These are phyloP conservation scores for Ophiognomonia clavigignenti-juglandacearum DNA, from an alignment of 2,329 filamentous ascomycete genomes.

Conservation along the genomic window DNA sequence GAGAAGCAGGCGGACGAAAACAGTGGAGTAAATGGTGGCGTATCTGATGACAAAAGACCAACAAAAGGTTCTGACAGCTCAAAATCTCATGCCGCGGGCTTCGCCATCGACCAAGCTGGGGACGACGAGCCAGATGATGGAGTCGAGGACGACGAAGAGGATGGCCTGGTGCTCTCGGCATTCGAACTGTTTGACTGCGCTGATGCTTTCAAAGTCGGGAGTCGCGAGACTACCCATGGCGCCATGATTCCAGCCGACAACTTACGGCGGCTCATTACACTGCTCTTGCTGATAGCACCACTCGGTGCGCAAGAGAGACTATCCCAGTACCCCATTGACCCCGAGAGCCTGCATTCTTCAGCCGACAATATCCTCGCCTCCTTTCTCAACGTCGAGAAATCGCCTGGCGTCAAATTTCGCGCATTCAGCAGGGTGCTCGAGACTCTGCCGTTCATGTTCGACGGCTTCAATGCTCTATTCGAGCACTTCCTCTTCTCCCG, in stretches of 20 bases:
- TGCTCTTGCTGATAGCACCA: conserved; percentile 63
- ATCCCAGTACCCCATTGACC: conserved; percentile 52
- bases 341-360: conserved; percentile 54
- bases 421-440: conserved; percentile 57
- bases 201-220: conserved; percentile 53
- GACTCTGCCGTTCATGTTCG: conserved; percentile 62
- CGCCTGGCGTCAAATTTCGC: conserved; percentile 56
- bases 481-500: conserved; percentile 73
- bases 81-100: conserved; percentile 31
- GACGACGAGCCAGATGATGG: conserved; percentile 32
- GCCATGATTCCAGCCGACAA: conserved; percentile 72
- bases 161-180: conserved; percentile 63
- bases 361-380: conserved; percentile 62
- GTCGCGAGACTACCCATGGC: conserved; percentile 47
- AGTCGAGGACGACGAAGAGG: conserved; percentile 44
- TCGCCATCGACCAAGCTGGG: conserved; percentile 40
- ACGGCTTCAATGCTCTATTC: conserved; percentile 63
- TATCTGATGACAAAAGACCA: background rate
- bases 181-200: conserved; percentile 63
- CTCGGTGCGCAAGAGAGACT: conserved; percentile 61
- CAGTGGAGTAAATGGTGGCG: conserved; percentile 16
- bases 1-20: conserved; percentile 23
- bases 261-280: conserved; percentile 64
- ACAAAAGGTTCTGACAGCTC: conserved; percentile 1
- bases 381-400: conserved; percentile 61